Base-by-base conservation (phyloP, 805 yeast species). In the Myxozyma kluyveri region DNA sequence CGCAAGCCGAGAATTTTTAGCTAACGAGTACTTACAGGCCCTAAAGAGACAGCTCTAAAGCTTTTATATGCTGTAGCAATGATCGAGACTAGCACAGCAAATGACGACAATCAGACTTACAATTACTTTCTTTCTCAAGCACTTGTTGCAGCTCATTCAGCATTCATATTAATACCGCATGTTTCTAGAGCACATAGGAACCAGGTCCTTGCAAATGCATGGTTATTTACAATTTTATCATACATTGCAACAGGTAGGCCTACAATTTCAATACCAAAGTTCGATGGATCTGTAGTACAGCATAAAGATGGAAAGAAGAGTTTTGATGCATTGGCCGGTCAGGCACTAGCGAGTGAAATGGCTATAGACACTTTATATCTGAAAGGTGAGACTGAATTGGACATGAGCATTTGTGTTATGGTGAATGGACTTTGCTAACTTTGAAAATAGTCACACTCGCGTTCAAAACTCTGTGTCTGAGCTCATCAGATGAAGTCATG, bases 121-220 rank as follows among this genome's bases (percentile, higher is more conserved):
- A 62, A 64, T 47, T 67, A 67, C 45, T 56, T 57, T 36, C 49
- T 67, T 6, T 50, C 67, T 17, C 70, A 67, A 44, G 50, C 65
- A 1, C 52, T 68, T 19, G 65, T 69, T 1, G 56, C 63, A 2
- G 42, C 64, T 1, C 68, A 65, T 17, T 71, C 63, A 2, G 48
- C 40, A 18, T 52, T 48, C 4, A 47, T 42, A 5, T 39, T 60
- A 24, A 38, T 49, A 21, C 54, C 56, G 5, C 50, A 39, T 18
- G 26, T 54, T 17, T 37, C 56, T 1, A 21, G 32, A 33, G 32
- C 39, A 35, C 40, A 49, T 32, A 41, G 45, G 38, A 45, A 33
- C 3, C 22, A 45, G 19, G 38, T 60, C 7, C 46, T 54, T n/a
- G 42, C 42, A 7, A 40, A 46, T 19, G 47, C 54, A 4, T 56